Evolutionary conservation across 805 yeast genomes (phyloP), one percentile per base, ranked within the genome.

Genomic region (Teunomyces stri): DNA sequence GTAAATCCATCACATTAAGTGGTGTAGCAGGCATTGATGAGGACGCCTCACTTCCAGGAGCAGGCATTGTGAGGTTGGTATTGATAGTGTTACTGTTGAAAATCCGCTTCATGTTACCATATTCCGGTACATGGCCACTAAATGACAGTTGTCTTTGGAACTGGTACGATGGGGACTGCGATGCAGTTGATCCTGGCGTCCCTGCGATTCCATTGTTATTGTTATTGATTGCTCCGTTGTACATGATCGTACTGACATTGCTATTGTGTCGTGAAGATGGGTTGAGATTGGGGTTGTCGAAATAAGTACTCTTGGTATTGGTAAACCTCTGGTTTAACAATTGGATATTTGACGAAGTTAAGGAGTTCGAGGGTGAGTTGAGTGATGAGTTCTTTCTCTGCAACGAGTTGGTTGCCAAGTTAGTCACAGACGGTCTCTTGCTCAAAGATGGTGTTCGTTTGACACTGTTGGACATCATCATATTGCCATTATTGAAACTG

Each of bases 371-470:
- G 5, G 34, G 20, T 2, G 49, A 37, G 7, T 42, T 37, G 39
- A 45, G 15, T 43, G 43, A 48, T 5, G 55, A 50, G 35, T 43
- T 47, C 40, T 48, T 52, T 4, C 55, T 42, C 10, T 52, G 51
- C 16, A 37, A 43, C 6, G 49, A 41, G 18, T 21, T 22, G 18
- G 44, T 16, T 1, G 46, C 33, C n/a, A 59, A 35, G 34, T 47
- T 54, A 13, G 56, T 50, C 9, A 50, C 13, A 0, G 63, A 59
- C 1, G 60, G 42, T 33, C 58, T 44, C 27, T 58, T 47, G 40
- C 51, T 55, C 21, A 53, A 43, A 6, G 59, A 50, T 6, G 58
- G 46, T 2, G 59, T 51, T 18, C 62, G 43, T 49, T 54, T 57
- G n/a, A 42, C 27, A 29, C 51, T 44, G 15, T 47, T 46, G 16